phyloP scores from a whole-genome alignment of 768 basidiomycete species.

The Favolaschia claudopus region DNA sequence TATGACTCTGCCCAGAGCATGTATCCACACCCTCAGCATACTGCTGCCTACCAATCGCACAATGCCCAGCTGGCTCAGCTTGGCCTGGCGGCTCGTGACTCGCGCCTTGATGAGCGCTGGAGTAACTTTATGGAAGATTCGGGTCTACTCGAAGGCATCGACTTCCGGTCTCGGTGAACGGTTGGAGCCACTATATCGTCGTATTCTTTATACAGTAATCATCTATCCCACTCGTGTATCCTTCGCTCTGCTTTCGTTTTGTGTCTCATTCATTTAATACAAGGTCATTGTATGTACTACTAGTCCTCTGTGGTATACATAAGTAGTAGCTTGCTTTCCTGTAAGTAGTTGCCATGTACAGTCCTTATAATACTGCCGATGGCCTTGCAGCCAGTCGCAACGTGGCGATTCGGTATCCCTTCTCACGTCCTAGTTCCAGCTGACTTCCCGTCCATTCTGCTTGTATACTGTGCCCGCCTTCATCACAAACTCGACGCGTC shows the following conservation, averaged over 20 bases:
- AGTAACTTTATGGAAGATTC: conserved; percentile 68
- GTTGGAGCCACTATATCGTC: neutral
- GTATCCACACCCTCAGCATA: conserved; percentile 26
- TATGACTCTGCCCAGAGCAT: conserved; percentile 7
- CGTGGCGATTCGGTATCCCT: no score
- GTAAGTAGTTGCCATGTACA: no score
- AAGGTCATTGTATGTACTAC: no score
- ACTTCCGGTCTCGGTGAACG: conserved; percentile 25
- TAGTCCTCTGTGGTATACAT: no score
- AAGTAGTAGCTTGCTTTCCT: no score
- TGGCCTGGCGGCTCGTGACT: conserved; percentile 65
- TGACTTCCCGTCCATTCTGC: conserved; percentile 38
- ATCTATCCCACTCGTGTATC: neutral
- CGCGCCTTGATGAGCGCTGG: conserved; percentile 65
- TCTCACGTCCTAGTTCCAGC: no score
- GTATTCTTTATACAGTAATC: no score
- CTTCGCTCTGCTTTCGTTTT: no score
- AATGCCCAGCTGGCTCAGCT: conserved; percentile 61
- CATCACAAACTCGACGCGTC: conserved; percentile 62
- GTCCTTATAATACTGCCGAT: no score
- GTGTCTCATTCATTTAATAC: no score
- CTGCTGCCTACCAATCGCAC: conserved; percentile 34
- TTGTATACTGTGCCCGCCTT: conserved; percentile 61
- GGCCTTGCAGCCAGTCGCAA: no score
- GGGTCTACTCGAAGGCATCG: conserved; percentile 45